A percentile compares a stretch with the other conserved stretches of the same genome.
Conservation (phyloP, 495 filamentous ascomycete species). For the Hyphodiscus hymeniophilus region DNA sequence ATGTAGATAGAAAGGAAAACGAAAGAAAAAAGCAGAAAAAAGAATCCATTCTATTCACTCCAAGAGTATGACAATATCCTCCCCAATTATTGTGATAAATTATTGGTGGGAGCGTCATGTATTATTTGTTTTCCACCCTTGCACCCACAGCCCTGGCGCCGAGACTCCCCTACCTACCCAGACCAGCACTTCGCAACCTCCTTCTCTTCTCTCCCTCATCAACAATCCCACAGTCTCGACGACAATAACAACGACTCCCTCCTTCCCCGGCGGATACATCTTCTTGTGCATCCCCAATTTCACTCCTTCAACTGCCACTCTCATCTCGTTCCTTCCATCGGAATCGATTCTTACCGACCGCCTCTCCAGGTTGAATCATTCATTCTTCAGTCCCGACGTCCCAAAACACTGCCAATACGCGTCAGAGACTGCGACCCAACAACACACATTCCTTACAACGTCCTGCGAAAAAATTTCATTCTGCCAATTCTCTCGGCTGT, state of each 20-base stretch:
- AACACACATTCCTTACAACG: background rate
- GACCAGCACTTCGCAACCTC: background rate
- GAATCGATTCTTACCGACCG: background rate
- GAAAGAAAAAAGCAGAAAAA: too few species aligned
- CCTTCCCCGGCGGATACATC: slow-evolving; percentile 4
- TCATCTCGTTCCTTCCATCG: background rate
- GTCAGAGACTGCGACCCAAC: background rate
- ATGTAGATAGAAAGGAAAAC: too few species aligned
- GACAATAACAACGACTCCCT: background rate
- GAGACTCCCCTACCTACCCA: background rate
- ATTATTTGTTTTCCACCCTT: too few species aligned
- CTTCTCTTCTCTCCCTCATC: background rate
- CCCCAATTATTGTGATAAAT: too few species aligned
- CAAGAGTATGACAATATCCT: too few species aligned
- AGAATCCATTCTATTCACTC: too few species aligned
- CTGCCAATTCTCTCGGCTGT: background rate
- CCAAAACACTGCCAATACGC: background rate
- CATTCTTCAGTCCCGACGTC: background rate
- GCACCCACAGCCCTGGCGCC: too few species aligned
- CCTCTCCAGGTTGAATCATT: slow-evolving; percentile 4
- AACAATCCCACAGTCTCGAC: slow-evolving; percentile 9
- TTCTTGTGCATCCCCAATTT: background rate
- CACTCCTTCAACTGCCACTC: background rate
- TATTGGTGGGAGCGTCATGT: too few species aligned
- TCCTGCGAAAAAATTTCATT: background rate